Evolutionary conservation across 805 yeast genomes (phyloP).

Genomic region (Cephaloascus albidus): DNA sequence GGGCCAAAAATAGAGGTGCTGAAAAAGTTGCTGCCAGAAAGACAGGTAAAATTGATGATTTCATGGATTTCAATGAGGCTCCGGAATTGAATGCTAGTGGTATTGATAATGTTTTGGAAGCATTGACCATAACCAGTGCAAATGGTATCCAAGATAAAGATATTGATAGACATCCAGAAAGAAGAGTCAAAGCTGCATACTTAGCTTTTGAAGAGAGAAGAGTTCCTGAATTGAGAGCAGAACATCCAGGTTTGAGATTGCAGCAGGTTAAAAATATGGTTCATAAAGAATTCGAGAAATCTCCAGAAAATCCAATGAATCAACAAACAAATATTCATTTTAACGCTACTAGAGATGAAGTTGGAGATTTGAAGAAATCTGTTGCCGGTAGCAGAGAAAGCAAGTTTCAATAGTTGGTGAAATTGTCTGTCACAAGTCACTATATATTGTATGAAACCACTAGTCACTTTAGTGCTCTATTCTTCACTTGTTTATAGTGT

Average conservation of each 20-base stretch:
- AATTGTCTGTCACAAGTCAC: too few relatives aligned
- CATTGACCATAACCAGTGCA: constrained; percentile 54
- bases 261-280: constrained; percentile 70
- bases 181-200: constrained; percentile 77
- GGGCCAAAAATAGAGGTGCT: constrained; percentile 54
- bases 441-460: too few relatives aligned
- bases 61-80: constrained; percentile 43
- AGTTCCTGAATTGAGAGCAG: constrained; percentile 63
- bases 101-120: constrained; percentile 71
- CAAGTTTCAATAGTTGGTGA: too few relatives aligned
- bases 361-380: constrained; percentile 33
- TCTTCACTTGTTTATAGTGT: too few relatives aligned
- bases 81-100: constrained; percentile 62
- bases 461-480: too few relatives aligned
- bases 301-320: constrained; percentile 78
- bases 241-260: constrained; percentile 70
- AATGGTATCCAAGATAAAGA: constrained; percentile 49
- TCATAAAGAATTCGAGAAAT: constrained; percentile 73
- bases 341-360: constrained; percentile 52
- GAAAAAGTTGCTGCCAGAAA: constrained; percentile 55
- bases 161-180: constrained; percentile 81
- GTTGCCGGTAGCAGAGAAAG: constrained; percentile 41
- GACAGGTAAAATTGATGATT: constrained; percentile 59
- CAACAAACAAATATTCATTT: constrained; percentile 54
- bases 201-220: constrained; percentile 64